Evolutionary conservation across 306 rosid species (phyloP).

Genomic region (Coriaria nepalensis): DNA sequence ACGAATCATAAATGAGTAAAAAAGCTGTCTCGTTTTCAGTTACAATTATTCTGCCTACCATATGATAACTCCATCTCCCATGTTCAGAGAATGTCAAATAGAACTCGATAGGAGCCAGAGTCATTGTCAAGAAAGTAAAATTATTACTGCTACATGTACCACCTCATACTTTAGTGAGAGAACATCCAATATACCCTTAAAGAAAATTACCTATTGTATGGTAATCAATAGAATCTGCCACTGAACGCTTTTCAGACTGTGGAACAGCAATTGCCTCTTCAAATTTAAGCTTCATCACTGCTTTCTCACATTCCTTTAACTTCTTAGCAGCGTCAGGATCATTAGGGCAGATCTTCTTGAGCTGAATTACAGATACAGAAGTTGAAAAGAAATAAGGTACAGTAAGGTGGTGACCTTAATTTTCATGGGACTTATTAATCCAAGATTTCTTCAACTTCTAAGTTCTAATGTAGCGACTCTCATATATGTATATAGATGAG

Average conservation of each 20-base stretch:
- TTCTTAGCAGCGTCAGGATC: conserved; percentile 85
- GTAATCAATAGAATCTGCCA: conserved; percentile 62
- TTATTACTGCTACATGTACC: not conserved
- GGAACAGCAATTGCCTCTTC: conserved; percentile 88
- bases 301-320: conserved; percentile 96
- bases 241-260: conserved; percentile 41
- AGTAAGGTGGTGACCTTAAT: not conserved
- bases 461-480: no score
- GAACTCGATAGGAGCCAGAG: not conserved
- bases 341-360: conserved; percentile 74
- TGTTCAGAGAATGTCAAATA: no score
- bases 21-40: no score
- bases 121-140: conserved; percentile 2
- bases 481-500: no score
- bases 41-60: no score
- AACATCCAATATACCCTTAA: not conserved
- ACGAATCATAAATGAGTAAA: no score
- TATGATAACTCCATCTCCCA: no score
- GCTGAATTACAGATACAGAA: conserved; percentile 27
- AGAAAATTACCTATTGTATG: conserved; percentile 56
- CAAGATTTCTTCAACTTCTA: no score
- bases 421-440: no score
- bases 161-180: no score
- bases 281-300: conserved; percentile 84
- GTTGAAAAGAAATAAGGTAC: conserved; percentile 11